Percentiles rank a stretch among this genome's conserved stretches.
These are phyloP conservation scores for Phyllosticta paracitricarpa DNA, from an alignment of 2,329 filamentous ascomycete species.

Conservation along the genomic window DNA sequence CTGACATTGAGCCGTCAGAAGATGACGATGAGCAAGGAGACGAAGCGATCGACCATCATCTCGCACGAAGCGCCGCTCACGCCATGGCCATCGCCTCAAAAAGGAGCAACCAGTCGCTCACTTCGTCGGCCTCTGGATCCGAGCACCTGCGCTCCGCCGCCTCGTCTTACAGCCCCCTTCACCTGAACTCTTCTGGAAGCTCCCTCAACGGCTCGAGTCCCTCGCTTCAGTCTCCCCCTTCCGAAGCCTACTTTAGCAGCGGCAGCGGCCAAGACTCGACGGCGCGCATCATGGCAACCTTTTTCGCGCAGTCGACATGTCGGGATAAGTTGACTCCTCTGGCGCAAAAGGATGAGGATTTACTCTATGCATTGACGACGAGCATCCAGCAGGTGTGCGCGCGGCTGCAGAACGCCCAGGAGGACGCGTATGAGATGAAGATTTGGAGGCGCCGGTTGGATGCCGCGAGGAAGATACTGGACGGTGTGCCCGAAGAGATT, in stretches of 20 bases:
- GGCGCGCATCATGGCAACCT: conserved; percentile 5
- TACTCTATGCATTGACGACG: conserved; percentile 42
- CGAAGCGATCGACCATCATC: conserved; percentile 11
- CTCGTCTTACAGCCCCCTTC: conserved; percentile 1
- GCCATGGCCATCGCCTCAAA: background rate
- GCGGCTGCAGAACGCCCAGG: conserved; percentile 35
- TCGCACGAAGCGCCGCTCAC: background rate
- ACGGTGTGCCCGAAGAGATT: conserved; percentile 43
- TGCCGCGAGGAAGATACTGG: conserved; percentile 60
- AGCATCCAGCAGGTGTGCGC: conserved; percentile 44
- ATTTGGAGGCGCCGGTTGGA: conserved; percentile 64
- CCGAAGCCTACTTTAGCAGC: background rate
- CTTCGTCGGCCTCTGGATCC: background rate
- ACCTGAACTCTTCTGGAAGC: conserved; percentile 5
- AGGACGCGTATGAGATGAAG: conserved; percentile 45
- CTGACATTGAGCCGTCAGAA: conserved; percentile 27
- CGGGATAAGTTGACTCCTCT: conserved; percentile 20
- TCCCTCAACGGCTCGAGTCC: background rate
- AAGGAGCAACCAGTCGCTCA: conserved; percentile 4
- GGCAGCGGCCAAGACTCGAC: conserved; percentile 2
- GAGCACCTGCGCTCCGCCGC: background rate
- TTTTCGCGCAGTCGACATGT: conserved; percentile 1
- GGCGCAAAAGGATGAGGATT: conserved; percentile 45
- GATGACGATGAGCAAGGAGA: conserved; percentile 32
- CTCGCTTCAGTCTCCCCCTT: background rate